A percentile compares a stretch with the other conserved stretches of the same genome.
Conservation (phyloP, 495 filamentous ascomycete species). For the Lophiotrema nucula region DNA sequence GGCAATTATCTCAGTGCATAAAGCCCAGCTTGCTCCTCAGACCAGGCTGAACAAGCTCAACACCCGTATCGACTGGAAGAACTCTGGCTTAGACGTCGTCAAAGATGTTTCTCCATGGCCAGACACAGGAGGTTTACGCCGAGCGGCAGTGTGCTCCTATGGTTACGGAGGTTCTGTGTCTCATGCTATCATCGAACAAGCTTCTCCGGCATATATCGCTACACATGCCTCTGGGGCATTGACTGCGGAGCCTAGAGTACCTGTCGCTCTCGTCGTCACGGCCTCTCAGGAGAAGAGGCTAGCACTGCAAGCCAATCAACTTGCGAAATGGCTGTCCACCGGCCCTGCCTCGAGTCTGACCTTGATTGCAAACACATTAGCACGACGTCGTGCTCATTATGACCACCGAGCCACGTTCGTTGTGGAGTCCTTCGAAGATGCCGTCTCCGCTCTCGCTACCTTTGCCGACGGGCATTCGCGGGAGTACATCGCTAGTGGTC, state of each 20-base stretch:
- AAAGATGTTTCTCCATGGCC: slow-evolving; percentile 29
- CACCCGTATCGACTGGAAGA: slow-evolving; percentile 36
- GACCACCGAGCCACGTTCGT: slow-evolving; percentile 37
- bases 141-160: slow-evolving; percentile 46
- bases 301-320: slow-evolving; percentile 15
- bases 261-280: slow-evolving; percentile 35
- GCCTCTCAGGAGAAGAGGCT: slow-evolving; percentile 43
- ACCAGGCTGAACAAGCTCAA: slow-evolving; percentile 42
- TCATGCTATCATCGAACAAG: slow-evolving; percentile 44
- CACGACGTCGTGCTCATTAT: slow-evolving; percentile 36
- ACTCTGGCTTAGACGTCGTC: slow-evolving; percentile 30
- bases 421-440: slow-evolving; percentile 28
- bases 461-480: slow-evolving; percentile 27
- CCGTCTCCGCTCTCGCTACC: slow-evolving; percentile 18
- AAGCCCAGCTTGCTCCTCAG: slow-evolving; percentile 40
- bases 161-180: slow-evolving; percentile 49
- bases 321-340: slow-evolving; percentile 14
- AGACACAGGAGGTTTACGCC: slow-evolving; percentile 7
- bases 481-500: slow-evolving; percentile 28
- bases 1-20: slow-evolving; percentile 39
- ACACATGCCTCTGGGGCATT: not conserved
- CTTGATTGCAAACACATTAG: slow-evolving; percentile 33
- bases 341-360: slow-evolving; percentile 25
- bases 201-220: not conserved
- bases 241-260: not conserved